Percentiles rank a stretch among this genome's conserved stretches.
These are phyloP conservation scores for Xerocomus spinulosus DNA, from an alignment of 768 basidiomycete species.

Conservation along the genomic window DNA sequence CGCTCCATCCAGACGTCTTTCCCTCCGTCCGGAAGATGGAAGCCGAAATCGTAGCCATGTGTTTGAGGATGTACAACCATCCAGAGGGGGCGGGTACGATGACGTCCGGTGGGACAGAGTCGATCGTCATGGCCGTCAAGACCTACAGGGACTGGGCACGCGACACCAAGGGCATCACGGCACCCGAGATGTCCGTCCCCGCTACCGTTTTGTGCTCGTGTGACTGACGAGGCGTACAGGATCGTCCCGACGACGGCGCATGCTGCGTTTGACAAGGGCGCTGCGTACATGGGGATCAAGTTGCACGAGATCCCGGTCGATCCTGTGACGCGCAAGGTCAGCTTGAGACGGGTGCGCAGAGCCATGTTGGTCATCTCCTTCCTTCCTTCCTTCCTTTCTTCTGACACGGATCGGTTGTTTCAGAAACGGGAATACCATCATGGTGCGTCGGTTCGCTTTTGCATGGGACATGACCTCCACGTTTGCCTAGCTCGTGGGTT, in stretches of 20 bases:
- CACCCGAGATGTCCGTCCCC: slow-evolving; percentile 81
- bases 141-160: slow-evolving; percentile 92
- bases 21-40: slow-evolving; percentile 96
- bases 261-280: slow-evolving; percentile 94
- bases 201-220: not conserved
- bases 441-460: slow-evolving; percentile 47
- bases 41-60: slow-evolving; percentile 88
- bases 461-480: not conserved
- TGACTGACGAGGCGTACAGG: slow-evolving; percentile 38
- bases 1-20: slow-evolving; percentile 90
- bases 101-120: slow-evolving; percentile 94
- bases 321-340: slow-evolving; percentile 66
- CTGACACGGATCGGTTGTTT: slow-evolving; percentile 2
- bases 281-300: slow-evolving; percentile 85
- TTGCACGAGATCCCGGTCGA: slow-evolving; percentile 84
- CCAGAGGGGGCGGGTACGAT: slow-evolving; percentile 86
- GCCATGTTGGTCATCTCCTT: slow-evolving; percentile 65
- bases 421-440: slow-evolving; percentile 85
- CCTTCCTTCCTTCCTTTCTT: not conserved
- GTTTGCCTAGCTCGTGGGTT: slow-evolving; percentile 66
- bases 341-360: slow-evolving; percentile 70
- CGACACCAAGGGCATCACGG: slow-evolving; percentile 77
- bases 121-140: slow-evolving; percentile 93
- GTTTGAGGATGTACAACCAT: slow-evolving; percentile 77
- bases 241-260: slow-evolving; percentile 82